Percentiles rank a stretch among this genome's conserved stretches.
Conservation (phyloP, 1,284 basidiomycete species). For the Sutorius eximius region DNA sequence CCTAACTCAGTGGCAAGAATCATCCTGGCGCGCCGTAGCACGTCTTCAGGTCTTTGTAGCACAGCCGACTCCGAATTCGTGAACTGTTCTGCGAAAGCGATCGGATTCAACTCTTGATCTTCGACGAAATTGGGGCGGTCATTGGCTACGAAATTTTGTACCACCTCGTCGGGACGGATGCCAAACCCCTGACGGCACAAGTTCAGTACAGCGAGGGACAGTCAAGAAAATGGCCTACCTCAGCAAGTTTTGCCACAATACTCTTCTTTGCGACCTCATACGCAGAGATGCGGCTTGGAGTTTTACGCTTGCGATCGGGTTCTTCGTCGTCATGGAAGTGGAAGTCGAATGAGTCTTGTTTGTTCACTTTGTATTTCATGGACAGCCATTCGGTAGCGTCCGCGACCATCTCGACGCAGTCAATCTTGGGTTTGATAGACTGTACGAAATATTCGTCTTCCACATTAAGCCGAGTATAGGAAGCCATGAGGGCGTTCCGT, state of each 20-base stretch:
- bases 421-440: conserved; percentile 61
- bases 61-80: conserved; percentile 63
- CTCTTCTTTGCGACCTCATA: conserved; percentile 87
- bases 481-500: conserved; percentile 57
- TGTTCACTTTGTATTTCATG: conserved; percentile 82
- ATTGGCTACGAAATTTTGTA: conserved; percentile 71
- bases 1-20: conserved; percentile 90
- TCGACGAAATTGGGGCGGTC: conserved; percentile 70
- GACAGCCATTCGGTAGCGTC: conserved; percentile 92
- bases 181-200: conserved; percentile 64
- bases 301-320: conserved; percentile 71
- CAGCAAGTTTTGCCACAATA: conserved; percentile 71
- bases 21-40: conserved; percentile 75
- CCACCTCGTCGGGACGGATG: conserved; percentile 75
- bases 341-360: conserved; percentile 59
- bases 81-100: conserved; percentile 75
- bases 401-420: conserved; percentile 85
- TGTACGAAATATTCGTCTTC: conserved; percentile 74
- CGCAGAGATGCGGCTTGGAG: conserved; percentile 81
- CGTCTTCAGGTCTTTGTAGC: conserved; percentile 58
- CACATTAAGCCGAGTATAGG: conserved; percentile 65
- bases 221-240: conserved; percentile 46
- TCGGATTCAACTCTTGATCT: conserved; percentile 73
- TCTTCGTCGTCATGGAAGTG: conserved; percentile 71
- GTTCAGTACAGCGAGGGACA: conserved; percentile 16